Evolutionary conservation across 257 asterid genomes (phyloP).

Genomic region (Solanum chmielewskii): DNA sequence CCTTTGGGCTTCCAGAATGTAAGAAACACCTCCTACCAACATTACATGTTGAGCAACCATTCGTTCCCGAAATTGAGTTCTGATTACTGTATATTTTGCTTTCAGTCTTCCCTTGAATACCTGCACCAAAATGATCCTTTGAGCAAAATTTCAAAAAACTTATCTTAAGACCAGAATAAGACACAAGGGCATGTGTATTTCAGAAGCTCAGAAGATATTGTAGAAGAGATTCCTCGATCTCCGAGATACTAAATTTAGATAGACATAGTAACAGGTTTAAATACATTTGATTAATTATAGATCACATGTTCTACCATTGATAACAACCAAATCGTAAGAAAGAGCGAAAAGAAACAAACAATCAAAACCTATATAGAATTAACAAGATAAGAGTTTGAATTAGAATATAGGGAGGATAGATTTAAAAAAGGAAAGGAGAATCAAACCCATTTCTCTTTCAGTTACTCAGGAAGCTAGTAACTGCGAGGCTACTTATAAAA

Average conservation of each 20-base stretch:
- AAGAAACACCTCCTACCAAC: slow-evolving; percentile 21
- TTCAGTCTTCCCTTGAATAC: slow-evolving; percentile 2
- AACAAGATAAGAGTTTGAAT: not conserved
- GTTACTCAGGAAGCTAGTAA: not conserved
- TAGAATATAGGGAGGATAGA: not conserved
- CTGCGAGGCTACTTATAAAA: not conserved
- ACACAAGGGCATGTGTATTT: not conserved
- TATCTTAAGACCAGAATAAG: not conserved
- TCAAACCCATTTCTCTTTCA: not conserved
- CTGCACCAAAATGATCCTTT: slow-evolving; percentile 7
- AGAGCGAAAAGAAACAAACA: not conserved
- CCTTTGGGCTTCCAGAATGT: slow-evolving; percentile 35
- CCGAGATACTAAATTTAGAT: not conserved
- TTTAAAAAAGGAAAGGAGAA: not conserved
- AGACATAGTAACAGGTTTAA: not conserved
- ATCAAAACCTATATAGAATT: not conserved
- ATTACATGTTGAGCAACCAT: slow-evolving; percentile 12
- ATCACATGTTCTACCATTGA: not conserved
- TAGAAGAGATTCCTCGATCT: not conserved
- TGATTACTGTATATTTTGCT: slow-evolving; percentile 1
- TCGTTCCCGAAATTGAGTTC: slow-evolving; percentile 17
- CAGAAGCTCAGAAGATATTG: not conserved
- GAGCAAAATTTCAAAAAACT: not conserved
- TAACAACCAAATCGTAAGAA: not conserved
- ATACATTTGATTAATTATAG: not conserved